phyloP scores from a whole-genome alignment of 2,329 filamentous ascomycete genomes.

The Colletotrichum musicola region DNA sequence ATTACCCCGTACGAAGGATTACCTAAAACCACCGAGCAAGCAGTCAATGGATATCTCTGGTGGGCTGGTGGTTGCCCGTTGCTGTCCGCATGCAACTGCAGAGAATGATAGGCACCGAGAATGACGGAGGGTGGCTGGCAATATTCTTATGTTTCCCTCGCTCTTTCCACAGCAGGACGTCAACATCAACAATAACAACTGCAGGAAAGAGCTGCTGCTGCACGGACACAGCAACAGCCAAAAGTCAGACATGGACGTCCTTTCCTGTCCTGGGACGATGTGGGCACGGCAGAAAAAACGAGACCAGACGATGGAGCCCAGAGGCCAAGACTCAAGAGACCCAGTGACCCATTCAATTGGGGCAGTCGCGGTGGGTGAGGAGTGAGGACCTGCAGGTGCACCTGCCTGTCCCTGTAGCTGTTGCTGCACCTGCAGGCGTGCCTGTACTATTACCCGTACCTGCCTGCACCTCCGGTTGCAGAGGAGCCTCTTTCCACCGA shows the following conservation, averaged over 20 bases:
- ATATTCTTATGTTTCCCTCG: no score
- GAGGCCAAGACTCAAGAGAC: background rate
- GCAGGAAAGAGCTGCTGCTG: constrained; percentile 17
- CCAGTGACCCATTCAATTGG: constrained; percentile 3
- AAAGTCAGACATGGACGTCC: constrained; percentile 1
- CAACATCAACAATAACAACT: constrained; percentile 11
- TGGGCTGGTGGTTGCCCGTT: no score
- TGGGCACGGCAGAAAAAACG: constrained; percentile 13
- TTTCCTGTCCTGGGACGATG: background rate
- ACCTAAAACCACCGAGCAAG: no score
- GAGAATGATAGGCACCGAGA: no score
- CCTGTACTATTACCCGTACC: no score
- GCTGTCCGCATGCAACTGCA: no score
- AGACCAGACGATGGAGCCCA: constrained; percentile 17
- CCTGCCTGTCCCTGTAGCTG: background rate
- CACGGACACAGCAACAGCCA: constrained; percentile 13
- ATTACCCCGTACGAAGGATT: background rate
- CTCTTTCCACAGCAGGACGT: background rate
- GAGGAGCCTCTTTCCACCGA: no score
- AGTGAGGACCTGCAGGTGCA: background rate
- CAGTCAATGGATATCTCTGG: no score
- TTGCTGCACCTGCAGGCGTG: no score
- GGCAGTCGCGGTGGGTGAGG: background rate
- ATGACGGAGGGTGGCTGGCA: no score
- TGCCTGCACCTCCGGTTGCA: no score